Evolutionary conservation across 345 rosid species (phyloP), one percentile per base, ranked within the genome.

Genomic region (Corchorus capsularis): DNA sequence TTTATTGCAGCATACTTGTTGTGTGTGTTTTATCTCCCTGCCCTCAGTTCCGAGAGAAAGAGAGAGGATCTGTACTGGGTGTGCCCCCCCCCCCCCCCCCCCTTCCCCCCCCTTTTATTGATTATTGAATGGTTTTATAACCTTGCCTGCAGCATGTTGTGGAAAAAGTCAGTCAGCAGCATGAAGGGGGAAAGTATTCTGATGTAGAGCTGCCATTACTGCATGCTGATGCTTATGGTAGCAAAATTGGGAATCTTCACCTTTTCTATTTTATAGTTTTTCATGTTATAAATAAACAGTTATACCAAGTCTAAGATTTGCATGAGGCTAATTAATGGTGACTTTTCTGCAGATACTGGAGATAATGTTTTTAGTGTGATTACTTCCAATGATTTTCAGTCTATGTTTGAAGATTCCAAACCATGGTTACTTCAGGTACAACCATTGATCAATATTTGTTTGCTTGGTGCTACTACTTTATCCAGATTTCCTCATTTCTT

Each of bases 361-460:
- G 84, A 79, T 62, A 79, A 86, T 61, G 89, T 86, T 63, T 83
- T 87, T 80, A 78, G 82, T 80, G 73, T 76, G 52, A 87, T 93
- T 49, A 85, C 87, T 35, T 80, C 92, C 53, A 76, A 86, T 82
- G 89, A 87, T 72, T 85, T 89, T 60, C 80, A 56, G 27, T 70
- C 66, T 47, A 78, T 80, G 69, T 80, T 87, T 75, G 82, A 84
- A 80, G 83, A 85, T 83, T 81, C 90, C 76, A 87, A 80, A 83
- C 93, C 99, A 76, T 84, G 83, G 87, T 85, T 95, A 82, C 72
- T 93, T 82, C 92, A 88, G 97, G 99, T 95, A 83, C 35, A 43
- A 19, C 59, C 56, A 69, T 47, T 17, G 45, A 80, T 67, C 37
- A 7, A 50, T 32, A 35, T 13, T 13, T 70, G 49, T 39, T 69